A percentile compares a stretch with the other conserved stretches of the same genome.
Evolutionary conservation across 225 moss, liverwort and hornwort species (phyloP).

Genomic region (Marchantia paleacea): DNA sequence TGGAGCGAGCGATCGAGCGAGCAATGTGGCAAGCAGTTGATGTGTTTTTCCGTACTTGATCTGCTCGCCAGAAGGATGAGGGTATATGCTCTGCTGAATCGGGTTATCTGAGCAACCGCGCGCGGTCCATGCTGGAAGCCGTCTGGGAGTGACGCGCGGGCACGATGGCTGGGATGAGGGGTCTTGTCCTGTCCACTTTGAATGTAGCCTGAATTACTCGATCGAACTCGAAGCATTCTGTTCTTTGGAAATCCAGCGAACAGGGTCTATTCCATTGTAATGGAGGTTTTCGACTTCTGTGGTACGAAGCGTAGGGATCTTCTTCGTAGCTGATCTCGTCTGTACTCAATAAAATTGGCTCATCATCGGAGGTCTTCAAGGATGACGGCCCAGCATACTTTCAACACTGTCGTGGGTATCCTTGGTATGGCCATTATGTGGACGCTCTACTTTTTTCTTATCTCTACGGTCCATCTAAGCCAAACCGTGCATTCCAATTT

Average conservation of each 20-base stretch:
- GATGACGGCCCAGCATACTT: constrained; percentile 14
- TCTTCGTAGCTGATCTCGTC: no score
- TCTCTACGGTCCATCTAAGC: not conserved
- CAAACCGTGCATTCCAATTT: not conserved
- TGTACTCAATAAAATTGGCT: not conserved
- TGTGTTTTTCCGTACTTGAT: no score
- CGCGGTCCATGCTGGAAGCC: no score
- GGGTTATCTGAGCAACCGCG: no score
- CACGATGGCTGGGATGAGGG: not conserved
- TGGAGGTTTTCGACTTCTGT: not conserved
- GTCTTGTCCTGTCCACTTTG: not conserved
- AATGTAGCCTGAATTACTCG: not conserved
- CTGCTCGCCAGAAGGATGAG: no score
- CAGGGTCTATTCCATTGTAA: not conserved
- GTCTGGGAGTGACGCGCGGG: no score
- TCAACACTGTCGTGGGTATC: constrained; percentile 18
- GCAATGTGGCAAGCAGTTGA: no score
- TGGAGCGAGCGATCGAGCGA: not conserved
- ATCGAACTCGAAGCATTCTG: not conserved
- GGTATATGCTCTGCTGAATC: no score
- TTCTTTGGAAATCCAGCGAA: not conserved
- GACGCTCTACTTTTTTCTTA: no score
- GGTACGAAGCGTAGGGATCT: no score
- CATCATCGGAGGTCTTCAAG: not conserved
- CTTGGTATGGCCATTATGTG: not conserved